Evolutionary conservation across 768 basidiomycete species (phyloP).

Genomic region (Rickenella mellea): DNA sequence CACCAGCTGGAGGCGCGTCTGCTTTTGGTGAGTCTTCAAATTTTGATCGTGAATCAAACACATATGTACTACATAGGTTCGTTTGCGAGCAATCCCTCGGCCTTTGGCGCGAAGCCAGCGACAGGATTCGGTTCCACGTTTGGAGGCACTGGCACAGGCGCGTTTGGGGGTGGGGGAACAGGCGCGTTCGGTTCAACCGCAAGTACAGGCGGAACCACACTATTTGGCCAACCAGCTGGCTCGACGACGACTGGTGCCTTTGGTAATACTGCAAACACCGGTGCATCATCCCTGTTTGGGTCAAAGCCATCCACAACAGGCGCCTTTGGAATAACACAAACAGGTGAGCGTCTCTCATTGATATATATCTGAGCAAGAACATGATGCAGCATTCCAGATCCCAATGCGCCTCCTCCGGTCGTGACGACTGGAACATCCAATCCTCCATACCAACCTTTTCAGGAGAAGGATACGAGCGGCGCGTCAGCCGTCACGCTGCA

Average conservation of each 20-base stretch:
- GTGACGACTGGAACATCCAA: slow-evolving; percentile 64
- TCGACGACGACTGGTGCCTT: slow-evolving; percentile 18
- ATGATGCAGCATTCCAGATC: slow-evolving; percentile 14
- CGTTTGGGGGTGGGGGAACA: slow-evolving; percentile 37
- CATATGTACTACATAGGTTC: background rate
- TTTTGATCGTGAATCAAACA: background rate
- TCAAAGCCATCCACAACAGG: slow-evolving; percentile 33
- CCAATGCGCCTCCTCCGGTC: slow-evolving; percentile 30
- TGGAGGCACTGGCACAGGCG: slow-evolving; percentile 43
- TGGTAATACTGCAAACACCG: slow-evolving; percentile 18
- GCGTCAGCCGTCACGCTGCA: slow-evolving; percentile 37
- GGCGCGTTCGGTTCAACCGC: slow-evolving; percentile 31
- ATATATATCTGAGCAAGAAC: slow-evolving; percentile 3
- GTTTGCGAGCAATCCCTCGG: slow-evolving; percentile 17
- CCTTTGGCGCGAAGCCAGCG: slow-evolving; percentile 48
- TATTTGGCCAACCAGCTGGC: no score
- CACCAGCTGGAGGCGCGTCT: background rate
- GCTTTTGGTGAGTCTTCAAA: background rate
- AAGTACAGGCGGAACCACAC: slow-evolving; percentile 12
- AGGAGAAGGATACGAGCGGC: slow-evolving; percentile 57
- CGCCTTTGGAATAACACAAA: slow-evolving; percentile 32
- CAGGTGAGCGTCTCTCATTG: slow-evolving; percentile 4
- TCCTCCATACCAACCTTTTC: slow-evolving; percentile 47
- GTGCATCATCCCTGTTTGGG: slow-evolving; percentile 47
- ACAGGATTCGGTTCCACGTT: slow-evolving; percentile 76